These are phyloP conservation scores for Garcia nutans DNA, from an alignment of 345 rosid genomes.

Conservation along the genomic window DNA sequence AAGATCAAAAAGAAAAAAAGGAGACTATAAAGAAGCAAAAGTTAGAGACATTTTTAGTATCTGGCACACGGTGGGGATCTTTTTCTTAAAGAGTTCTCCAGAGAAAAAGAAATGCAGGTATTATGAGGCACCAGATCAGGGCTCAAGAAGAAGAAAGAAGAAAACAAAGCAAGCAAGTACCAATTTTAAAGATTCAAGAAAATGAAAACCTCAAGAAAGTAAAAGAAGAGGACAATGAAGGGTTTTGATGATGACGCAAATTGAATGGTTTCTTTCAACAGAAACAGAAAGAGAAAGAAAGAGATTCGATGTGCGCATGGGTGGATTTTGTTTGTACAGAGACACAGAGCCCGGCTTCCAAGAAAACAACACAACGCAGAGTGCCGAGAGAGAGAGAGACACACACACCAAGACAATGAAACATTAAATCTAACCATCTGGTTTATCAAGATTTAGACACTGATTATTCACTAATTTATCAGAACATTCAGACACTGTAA, in stretches of 20 bases:
- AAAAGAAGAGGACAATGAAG: not conserved
- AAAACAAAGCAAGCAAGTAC: not conserved
- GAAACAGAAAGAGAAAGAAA: slow-evolving; percentile 20
- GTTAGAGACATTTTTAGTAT: slow-evolving; percentile 12
- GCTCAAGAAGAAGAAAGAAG: slow-evolving; percentile 27
- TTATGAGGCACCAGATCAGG: slow-evolving; percentile 29
- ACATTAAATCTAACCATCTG: no score
- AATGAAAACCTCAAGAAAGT: slow-evolving; percentile 17
- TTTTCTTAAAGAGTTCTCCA: not conserved
- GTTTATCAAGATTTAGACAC: not conserved
- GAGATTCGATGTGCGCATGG: slow-evolving; percentile 49
- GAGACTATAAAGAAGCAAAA: slow-evolving; percentile 18
- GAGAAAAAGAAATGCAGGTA: slow-evolving; percentile 11
- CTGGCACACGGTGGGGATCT: slow-evolving; percentile 7
- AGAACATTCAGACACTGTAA: not conserved
- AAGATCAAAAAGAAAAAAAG: not conserved
- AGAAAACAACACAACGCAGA: slow-evolving; percentile 26
- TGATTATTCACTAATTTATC: not conserved
- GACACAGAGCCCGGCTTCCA: slow-evolving; percentile 27
- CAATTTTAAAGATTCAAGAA: not conserved
- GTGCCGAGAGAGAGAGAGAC: not conserved
- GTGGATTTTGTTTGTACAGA: slow-evolving; percentile 44
- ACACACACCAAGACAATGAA: no score
- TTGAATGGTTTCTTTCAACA: slow-evolving; percentile 11
- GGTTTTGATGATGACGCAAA: slow-evolving; percentile 19